Conservation (phyloP, 1,139 yeast genomes). For the Nakaseomyces nivariensis region DNA sequence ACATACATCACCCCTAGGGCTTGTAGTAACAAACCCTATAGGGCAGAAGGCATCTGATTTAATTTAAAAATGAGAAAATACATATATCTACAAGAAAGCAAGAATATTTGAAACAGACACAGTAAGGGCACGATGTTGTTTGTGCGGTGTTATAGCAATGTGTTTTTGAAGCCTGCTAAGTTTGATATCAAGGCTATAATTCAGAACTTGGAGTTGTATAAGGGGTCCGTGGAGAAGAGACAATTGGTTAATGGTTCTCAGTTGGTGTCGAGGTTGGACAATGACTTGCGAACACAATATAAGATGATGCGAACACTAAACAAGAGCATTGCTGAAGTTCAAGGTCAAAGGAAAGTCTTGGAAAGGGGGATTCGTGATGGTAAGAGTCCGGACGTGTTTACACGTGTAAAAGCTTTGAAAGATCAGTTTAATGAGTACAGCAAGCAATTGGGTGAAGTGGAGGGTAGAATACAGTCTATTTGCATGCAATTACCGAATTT, state of each 20-base stretch:
- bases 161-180: constrained; percentile 32
- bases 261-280: constrained; percentile 29
- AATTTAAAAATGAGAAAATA: too few relatives aligned
- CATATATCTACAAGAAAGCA: too few relatives aligned
- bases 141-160: not conserved
- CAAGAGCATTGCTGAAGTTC: constrained; percentile 22
- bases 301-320: constrained; percentile 16
- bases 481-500: constrained; percentile 58
- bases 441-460: constrained; percentile 29
- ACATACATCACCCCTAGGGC: not conserved
- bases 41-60: not conserved
- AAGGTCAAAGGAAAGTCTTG: constrained; percentile 24
- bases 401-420: constrained; percentile 15
- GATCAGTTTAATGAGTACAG: constrained; percentile 12
- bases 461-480: constrained; percentile 29
- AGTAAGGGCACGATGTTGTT: not conserved
- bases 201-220: constrained; percentile 32
- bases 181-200: constrained; percentile 43
- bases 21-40: too few relatives aligned
- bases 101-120: too few relatives aligned
- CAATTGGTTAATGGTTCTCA: constrained; percentile 28
- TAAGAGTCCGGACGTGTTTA: not conserved
- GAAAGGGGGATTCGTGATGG: constrained; percentile 12
- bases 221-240: constrained; percentile 41
- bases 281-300: constrained; percentile 25